Conservation (phyloP, 148 eudicot genomes). For the Vaccinium vitisidaea region DNA sequence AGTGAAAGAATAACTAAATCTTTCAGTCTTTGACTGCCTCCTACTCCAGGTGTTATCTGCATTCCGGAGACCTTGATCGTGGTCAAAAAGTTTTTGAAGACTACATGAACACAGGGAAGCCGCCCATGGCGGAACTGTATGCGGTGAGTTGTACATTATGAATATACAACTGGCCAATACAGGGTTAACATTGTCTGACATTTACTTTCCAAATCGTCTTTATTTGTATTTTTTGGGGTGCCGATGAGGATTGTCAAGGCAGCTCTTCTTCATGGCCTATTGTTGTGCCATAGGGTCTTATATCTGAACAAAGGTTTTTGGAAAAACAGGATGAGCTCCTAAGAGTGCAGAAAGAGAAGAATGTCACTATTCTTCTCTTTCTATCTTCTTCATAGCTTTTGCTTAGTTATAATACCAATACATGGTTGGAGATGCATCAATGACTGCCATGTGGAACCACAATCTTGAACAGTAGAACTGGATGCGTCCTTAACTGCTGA, state of each 20-base stretch:
- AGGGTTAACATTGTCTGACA: background rate
- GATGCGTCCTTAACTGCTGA: background rate
- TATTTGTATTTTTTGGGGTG: background rate
- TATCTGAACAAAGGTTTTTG: background rate
- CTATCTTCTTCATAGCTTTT: background rate
- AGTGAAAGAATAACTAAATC: background rate
- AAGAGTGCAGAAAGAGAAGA: background rate
- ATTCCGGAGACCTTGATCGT: slow-evolving; percentile 63
- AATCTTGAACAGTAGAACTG: background rate
- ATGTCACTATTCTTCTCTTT: background rate
- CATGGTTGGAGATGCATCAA: background rate
- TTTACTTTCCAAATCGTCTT: background rate
- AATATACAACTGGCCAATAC: background rate
- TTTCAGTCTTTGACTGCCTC: background rate
- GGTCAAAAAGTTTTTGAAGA: slow-evolving; percentile 62
- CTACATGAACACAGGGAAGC: slow-evolving; percentile 51
- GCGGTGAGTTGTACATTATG: slow-evolving; percentile 42
- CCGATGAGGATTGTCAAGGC: background rate
- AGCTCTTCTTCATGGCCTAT: background rate
- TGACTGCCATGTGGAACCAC: background rate
- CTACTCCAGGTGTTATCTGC: slow-evolving; percentile 71
- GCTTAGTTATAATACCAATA: background rate
- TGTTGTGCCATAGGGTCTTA: background rate
- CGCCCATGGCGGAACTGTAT: slow-evolving; percentile 50
- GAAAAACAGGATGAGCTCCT: background rate